Evolutionary conservation across 1,139 yeast genomes (phyloP).

Genomic region (Protomyces pachydermus): DNA sequence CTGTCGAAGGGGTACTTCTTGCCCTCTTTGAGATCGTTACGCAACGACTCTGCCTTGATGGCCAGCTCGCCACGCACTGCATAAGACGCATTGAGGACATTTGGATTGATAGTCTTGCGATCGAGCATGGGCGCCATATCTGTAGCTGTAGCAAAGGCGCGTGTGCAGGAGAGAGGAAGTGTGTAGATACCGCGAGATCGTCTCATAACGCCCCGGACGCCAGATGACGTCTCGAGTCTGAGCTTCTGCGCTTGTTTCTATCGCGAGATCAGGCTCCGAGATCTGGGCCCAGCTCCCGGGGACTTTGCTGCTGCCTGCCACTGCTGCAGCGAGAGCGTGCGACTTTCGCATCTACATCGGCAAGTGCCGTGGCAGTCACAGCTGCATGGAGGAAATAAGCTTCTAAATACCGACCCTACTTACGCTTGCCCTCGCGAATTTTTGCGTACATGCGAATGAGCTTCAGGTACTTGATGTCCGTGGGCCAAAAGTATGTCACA

Average conservation of each 20-base stretch:
- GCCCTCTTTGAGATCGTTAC: slow-evolving; percentile 46
- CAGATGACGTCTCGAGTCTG: not conserved
- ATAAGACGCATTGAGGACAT: slow-evolving; percentile 78
- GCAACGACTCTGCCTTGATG: slow-evolving; percentile 82
- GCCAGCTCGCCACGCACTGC: slow-evolving; percentile 95
- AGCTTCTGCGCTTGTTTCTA: not conserved
- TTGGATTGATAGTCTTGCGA: slow-evolving; percentile 58
- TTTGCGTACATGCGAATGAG: slow-evolving; percentile 70
- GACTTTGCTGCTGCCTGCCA: no score
- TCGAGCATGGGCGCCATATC: slow-evolving; percentile 33
- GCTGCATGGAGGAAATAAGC: no score
- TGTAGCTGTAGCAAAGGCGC: not conserved
- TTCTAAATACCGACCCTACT: not conserved
- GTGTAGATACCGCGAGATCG: not conserved
- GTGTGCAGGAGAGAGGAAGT: not conserved
- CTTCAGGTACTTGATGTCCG: slow-evolving; percentile 65
- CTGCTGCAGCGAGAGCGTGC: no score
- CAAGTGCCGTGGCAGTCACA: no score
- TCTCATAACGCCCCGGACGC: not conserved
- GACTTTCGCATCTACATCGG: no score
- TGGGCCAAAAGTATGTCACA: slow-evolving; percentile 92
- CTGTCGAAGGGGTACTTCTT: slow-evolving; percentile 63
- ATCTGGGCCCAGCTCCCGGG: no score
- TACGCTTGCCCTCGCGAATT: slow-evolving; percentile 1
- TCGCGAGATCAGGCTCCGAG: no score